Conservation (phyloP, 441 rosid genomes). For the Syzygium malaccense region DNA sequence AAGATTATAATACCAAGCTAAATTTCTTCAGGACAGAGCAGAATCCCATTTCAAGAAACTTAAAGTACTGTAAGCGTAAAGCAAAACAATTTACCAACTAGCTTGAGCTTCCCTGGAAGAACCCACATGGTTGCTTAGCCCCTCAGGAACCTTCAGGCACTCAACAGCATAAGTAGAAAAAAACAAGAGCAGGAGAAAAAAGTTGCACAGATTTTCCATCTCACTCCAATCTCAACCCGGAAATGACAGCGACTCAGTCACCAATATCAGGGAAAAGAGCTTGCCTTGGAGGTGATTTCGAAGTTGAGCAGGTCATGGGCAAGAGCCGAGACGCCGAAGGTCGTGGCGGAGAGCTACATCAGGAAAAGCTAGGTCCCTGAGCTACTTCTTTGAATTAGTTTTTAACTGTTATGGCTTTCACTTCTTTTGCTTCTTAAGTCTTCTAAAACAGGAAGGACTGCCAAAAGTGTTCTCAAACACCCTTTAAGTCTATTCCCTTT, state of each 20-base stretch:
- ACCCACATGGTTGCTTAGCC: conserved; percentile 51
- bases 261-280: neutral
- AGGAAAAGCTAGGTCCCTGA: neutral
- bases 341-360: conserved; percentile 11
- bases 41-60: neutral
- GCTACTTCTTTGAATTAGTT: neutral
- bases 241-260: neutral
- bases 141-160: conserved; percentile 53
- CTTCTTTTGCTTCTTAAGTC: neutral
- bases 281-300: conserved; percentile 67
- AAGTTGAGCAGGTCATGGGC: conserved; percentile 70
- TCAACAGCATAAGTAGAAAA: neutral
- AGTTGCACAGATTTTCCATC: neutral
- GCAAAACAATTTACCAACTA: conserved; percentile 43
- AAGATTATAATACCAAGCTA: neutral
- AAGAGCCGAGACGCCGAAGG: conserved; percentile 72
- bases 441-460: neutral
- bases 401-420: neutral
- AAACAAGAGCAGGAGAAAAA: neutral
- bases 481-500: neutral
- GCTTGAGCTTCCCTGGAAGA: conserved; percentile 89
- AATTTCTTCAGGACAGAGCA: neutral
- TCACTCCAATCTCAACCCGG: neutral
- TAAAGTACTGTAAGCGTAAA: neutral
- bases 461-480: neutral